Conservation (phyloP, 768 basidiomycete genomes). For the Hericium coralloides region DNA sequence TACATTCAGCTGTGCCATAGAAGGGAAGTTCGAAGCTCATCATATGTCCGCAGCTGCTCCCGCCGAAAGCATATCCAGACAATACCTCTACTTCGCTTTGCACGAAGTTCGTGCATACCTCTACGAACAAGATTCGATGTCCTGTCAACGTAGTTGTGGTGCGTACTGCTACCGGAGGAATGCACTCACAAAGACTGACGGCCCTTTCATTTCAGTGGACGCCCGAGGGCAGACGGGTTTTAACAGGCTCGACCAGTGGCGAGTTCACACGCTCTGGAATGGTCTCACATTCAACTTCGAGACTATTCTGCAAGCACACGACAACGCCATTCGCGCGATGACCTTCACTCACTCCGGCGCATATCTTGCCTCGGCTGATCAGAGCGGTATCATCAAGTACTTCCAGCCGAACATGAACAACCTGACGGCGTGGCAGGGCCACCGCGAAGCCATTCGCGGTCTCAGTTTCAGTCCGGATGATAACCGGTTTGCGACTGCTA, state of each 20-base stretch:
- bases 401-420: conserved; percentile 99
- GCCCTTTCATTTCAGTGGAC: conserved; percentile 66
- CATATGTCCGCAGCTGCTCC: conserved; percentile 61
- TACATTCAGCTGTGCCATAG: conserved; percentile 8
- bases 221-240: conserved; percentile 85
- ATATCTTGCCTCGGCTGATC: conserved; percentile 89
- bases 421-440: conserved; percentile 86
- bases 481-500: conserved; percentile 84
- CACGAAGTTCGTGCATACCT: conserved; percentile 96
- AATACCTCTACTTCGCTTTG: conserved; percentile 92
- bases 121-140: conserved; percentile 96
- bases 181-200: not conserved
- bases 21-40: conserved; percentile 15
- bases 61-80: conserved; percentile 84
- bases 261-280: conserved; percentile 99
- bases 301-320: conserved; percentile 98
- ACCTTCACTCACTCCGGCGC: conserved; percentile 89
- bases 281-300: conserved; percentile 99
- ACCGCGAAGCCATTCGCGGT: conserved; percentile 92
- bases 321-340: conserved; percentile 85
- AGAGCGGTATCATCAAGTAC: conserved; percentile 93
- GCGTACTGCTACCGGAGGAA: conserved; percentile 23
- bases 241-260: conserved; percentile 94
- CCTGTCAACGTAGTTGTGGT: conserved; percentile 95
- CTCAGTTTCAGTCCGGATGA: conserved; percentile 92